Base-by-base conservation (phyloP, 768 basidiomycete genomes). In the Sporobolomyces roseus region DNA sequence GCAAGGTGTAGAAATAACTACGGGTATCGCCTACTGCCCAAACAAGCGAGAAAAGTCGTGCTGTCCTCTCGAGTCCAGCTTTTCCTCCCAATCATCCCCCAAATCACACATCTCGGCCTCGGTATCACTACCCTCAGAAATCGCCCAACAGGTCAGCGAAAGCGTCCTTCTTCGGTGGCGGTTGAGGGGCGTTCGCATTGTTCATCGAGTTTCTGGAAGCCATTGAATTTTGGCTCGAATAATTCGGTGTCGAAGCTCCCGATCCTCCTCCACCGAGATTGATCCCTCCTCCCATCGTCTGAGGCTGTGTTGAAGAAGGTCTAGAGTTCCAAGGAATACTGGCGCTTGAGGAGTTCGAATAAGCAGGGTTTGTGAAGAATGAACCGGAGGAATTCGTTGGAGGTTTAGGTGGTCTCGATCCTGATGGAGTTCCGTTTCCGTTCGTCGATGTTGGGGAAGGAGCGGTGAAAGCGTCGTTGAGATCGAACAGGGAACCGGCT, bases 61-160 rank as follows among this genome's bases (percentile, higher is more conserved):
- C n/a, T n/a, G n/a, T n/a, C 17, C 38, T 17, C 38, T 41, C 38
- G 10, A 17, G 9, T 9, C 17, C 38, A 41, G 9, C 38, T 41
- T 17, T 41, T 17, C 10, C 38, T 41, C 10, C 17, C 38, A 41
- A 41, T 41, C 38, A 9, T 17, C 17, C 38, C 9, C 38, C 45
- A 10, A 13, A 6, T 23, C 45, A 13, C 27, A 43, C 9, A 16
- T 21, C 38, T n/a, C 38, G 14, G 23, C 14, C 4, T 45, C 32
- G 10, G 12, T 54, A 2, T 25, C 30, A 36, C 35, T 29, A 9
- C 32, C 16, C 50, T 63, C 49, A 74, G 32, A 74, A 76, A 51
- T 79, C 73, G 55, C 78, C 77, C 45, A 79, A 75, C 52, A 80
- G 65, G 71, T 80, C 79, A 23, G 77, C 79, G 72, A 80, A 80